Percentiles rank a stretch among this genome's conserved stretches.
These are phyloP conservation scores for Acacia pycnantha DNA, from an alignment of 331 rosid species.

Conservation along the genomic window DNA sequence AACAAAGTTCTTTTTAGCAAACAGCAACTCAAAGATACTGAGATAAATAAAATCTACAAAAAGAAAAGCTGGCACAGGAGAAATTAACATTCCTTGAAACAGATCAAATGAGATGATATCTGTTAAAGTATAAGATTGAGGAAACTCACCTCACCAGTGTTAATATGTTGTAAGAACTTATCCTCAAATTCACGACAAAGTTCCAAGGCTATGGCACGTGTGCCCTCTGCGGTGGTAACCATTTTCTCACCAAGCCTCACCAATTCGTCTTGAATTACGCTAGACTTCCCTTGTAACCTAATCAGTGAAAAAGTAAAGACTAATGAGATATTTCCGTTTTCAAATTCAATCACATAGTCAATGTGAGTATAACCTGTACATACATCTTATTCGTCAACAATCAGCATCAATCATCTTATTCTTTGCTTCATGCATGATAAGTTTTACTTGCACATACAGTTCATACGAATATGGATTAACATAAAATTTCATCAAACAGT, in stretches of 20 bases:
- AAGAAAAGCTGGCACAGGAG: not conserved
- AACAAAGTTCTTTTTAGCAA: not conserved
- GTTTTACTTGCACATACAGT: not conserved
- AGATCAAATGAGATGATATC: conserved; percentile 10
- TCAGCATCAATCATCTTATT: not conserved
- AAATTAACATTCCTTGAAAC: conserved; percentile 1
- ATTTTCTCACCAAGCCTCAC: conserved; percentile 92
- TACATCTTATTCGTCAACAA: not conserved
- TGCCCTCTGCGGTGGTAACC: conserved; percentile 91
- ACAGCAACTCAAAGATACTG: not conserved
- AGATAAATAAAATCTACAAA: not conserved
- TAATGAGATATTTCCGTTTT: not conserved
- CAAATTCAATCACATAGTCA: not conserved
- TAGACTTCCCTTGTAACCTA: conserved; percentile 98
- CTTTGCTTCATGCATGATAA: not conserved
- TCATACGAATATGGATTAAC: not conserved
- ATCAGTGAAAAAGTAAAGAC: conserved; percentile 15
- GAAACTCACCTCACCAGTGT: conserved; percentile 83
- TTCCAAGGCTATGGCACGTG: conserved; percentile 94
- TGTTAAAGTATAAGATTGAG: conserved; percentile 14
- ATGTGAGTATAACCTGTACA: not conserved
- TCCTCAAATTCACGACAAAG: conserved; percentile 99
- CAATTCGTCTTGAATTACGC: conserved; percentile 88
- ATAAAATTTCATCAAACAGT: not conserved
- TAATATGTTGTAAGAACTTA: conserved; percentile 86